These are phyloP conservation scores for Mycena citricolor DNA, from an alignment of 1,284 basidiomycete genomes.

Conservation along the genomic window DNA sequence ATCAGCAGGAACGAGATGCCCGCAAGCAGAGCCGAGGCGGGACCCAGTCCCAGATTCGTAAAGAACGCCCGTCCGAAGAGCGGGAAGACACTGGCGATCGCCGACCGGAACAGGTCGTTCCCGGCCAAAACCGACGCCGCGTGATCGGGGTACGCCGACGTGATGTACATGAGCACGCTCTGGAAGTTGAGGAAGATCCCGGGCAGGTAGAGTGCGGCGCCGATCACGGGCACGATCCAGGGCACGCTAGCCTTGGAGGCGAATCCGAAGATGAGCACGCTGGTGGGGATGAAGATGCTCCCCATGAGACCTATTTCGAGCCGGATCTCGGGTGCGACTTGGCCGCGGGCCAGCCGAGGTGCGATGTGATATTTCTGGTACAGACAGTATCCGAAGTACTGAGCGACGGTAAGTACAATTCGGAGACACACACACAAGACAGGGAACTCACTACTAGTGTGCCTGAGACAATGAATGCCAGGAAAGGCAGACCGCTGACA, in stretches of 20 bases:
- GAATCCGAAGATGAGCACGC: slow-evolving; percentile 47
- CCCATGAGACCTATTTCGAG: slow-evolving; percentile 19
- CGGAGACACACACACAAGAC: not conserved
- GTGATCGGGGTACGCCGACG: slow-evolving; percentile 35
- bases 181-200: slow-evolving; percentile 37
- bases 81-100: slow-evolving; percentile 38
- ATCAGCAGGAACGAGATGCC: slow-evolving; percentile 32
- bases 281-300: slow-evolving; percentile 46
- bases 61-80: slow-evolving; percentile 36
- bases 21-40: slow-evolving; percentile 34
- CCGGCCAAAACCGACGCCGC: slow-evolving; percentile 40
- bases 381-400: not conserved
- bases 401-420: not conserved
- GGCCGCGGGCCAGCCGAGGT: not conserved
- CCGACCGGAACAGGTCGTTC: slow-evolving; percentile 36
- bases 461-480: not conserved
- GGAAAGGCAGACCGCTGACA: not conserved
- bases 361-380: slow-evolving; percentile 1
- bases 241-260: slow-evolving; percentile 32
- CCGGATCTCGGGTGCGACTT: not conserved
- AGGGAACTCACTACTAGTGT: not conserved
- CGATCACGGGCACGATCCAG: slow-evolving; percentile 32
- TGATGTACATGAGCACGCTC: slow-evolving; percentile 33
- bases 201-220: slow-evolving; percentile 27
- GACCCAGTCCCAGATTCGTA: slow-evolving; percentile 33